Base-by-base conservation (phyloP, 2,329 filamentous ascomycete species). In the Aspergillus aculeatus region DNA sequence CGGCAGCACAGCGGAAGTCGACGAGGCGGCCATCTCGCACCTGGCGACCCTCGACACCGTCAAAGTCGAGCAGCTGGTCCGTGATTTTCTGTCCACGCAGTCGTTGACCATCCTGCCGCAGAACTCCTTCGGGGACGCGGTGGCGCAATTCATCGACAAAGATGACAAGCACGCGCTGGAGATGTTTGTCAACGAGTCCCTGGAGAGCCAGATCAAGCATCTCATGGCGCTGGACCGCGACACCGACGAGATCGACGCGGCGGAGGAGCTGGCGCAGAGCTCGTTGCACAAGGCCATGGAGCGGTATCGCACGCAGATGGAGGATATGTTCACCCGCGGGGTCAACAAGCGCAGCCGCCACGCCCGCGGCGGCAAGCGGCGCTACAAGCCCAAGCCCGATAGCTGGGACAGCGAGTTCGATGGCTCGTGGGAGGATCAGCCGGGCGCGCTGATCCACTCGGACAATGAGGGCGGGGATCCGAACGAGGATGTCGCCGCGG, bases 141-240 rank as follows among this genome's bases (percentile, higher is more conserved):
- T 99, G 5, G 89, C 88, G 50, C 90, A 96, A 62, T 99, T 95
- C 68, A 92, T 99, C 26, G 88, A 93, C 73, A 98, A 98, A 67
- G 92, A 96, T 66, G 95, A 99, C 78, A 96, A 93, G 71, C 88
- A 95, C 68, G 92, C 92, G 2, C 92, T 98, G 87, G 87, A 93
- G 70, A 80, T 87, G 48, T 94, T 94, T 67, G 88, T 94, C 10
- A 85, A 84, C 23, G 88, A 92, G 32, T 89, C 88, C 14, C 78
- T 94, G 2, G 82, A 85, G 2, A 86, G 83, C 23, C 89, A 92
- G 69, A 84, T 93, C 19, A 86, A 87, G 65, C 84, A 89, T 62
- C 82, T 94, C 69, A 80, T 93, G 35, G 80, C 82, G 1, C 77
- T 91, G 3, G 84, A 87, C 5, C 86, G 89, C 50, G 82, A 85